phyloP scores from a whole-genome alignment of 2,329 filamentous ascomycete species.

The Magnaporthiopsis rhizophila region DNA sequence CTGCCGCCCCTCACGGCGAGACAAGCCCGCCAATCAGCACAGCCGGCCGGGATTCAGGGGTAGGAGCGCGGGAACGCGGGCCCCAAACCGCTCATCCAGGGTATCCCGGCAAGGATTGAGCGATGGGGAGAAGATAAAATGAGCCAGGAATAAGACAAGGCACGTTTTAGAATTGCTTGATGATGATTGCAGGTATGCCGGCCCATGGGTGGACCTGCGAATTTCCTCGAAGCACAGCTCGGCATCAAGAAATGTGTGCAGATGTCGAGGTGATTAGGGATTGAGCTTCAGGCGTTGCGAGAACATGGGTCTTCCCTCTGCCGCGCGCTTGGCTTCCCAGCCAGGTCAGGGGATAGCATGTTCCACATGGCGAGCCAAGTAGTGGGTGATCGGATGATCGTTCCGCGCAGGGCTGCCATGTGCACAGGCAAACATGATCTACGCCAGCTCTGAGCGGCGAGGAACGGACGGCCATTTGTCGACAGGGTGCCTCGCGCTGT shows the following conservation, averaged over 20 bases:
- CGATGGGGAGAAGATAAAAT: background rate
- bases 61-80: too few relatives aligned
- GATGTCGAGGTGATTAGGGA: background rate
- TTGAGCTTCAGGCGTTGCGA: background rate
- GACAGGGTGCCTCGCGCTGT: background rate
- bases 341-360: background rate
- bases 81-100: background rate
- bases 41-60: background rate
- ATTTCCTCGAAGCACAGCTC: too few relatives aligned
- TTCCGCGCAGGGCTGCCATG: background rate
- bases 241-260: too few relatives aligned
- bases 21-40: background rate
- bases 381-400: background rate
- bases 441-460: background rate
- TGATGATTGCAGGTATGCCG: too few relatives aligned
- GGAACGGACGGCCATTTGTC: background rate
- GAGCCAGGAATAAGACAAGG: background rate
- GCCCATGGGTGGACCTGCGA: background rate
- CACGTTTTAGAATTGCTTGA: background rate
- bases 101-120: background rate
- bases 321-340: background rate
- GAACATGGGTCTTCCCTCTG: too few relatives aligned
- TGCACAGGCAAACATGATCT: too few relatives aligned
- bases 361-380: background rate
- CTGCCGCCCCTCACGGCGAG: background rate